A percentile compares a stretch with the other conserved stretches of the same genome.
phyloP scores from a whole-genome alignment of 805 yeast species.

The Hanseniaspora nectarophila region DNA sequence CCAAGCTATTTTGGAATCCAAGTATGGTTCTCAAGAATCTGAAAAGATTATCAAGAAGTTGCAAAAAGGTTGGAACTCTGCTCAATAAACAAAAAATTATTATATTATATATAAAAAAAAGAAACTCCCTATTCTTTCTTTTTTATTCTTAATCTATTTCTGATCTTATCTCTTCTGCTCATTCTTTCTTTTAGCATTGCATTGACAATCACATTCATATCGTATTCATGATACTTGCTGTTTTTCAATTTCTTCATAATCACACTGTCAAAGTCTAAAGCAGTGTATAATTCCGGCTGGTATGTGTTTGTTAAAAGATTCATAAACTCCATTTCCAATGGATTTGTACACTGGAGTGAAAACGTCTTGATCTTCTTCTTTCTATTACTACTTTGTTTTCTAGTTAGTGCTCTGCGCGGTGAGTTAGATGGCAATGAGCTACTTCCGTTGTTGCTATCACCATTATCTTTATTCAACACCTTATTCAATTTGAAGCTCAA shows the following conservation, averaged over 20 bases:
- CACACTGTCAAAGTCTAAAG: slow-evolving; percentile 5
- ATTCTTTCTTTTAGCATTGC: slow-evolving; percentile 7
- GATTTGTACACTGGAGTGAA: background rate
- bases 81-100: background rate
- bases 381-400: background rate
- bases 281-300: slow-evolving; percentile 2
- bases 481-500: slow-evolving; percentile 8
- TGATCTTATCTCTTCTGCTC: background rate
- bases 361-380: background rate
- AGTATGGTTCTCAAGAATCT: slow-evolving; percentile 26
- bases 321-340: slow-evolving; percentile 12
- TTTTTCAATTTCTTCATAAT: slow-evolving; percentile 2
- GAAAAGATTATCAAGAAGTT: slow-evolving; percentile 27
- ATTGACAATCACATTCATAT: background rate
- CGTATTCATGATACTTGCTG: background rate
- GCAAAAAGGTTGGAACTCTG: slow-evolving; percentile 31
- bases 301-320: background rate
- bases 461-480: slow-evolving; percentile 1
- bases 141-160: slow-evolving; percentile 5
- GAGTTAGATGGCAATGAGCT: background rate
- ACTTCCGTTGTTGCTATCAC: background rate
- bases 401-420: background rate
- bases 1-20: slow-evolving; percentile 27
- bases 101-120: slow-evolving; percentile 16
- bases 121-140: background rate